Percentiles rank a stretch among this genome's conserved stretches.
Conservation (phyloP, 371 early-diverging fungal species). For the Mortierella sp. region DNA sequence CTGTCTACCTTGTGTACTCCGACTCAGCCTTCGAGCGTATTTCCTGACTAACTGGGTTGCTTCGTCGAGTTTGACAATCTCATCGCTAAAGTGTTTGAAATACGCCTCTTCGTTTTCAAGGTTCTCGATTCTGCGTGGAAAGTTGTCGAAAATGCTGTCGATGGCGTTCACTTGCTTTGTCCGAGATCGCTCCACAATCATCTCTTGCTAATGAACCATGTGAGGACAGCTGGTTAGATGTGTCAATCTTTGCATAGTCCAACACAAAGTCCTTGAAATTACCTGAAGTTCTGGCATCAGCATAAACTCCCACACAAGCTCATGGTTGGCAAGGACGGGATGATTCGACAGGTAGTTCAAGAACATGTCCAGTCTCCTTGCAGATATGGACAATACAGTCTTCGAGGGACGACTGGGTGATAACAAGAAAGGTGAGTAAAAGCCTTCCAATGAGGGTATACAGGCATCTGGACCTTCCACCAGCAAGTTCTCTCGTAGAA, state of each 20-base stretch:
- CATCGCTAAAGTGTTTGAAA: conserved; percentile 31
- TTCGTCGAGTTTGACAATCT: conserved; percentile 27
- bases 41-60: conserved; percentile 40
- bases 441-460: conserved; percentile 59
- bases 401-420: conserved; percentile 60
- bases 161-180: conserved; percentile 36
- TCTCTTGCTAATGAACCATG: conserved; percentile 33
- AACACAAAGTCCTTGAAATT: neutral
- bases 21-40: conserved; percentile 33
- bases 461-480: conserved; percentile 62
- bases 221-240: no score
- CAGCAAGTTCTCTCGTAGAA: conserved; percentile 56
- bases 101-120: conserved; percentile 47
- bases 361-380: conserved; percentile 56
- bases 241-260: no score
- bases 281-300: conserved; percentile 58
- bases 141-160: conserved; percentile 51
- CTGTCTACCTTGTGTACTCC: conserved; percentile 35
- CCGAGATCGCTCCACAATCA: conserved; percentile 31
- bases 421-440: conserved; percentile 54
- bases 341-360: conserved; percentile 61
- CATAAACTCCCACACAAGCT: conserved; percentile 62
- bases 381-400: conserved; percentile 43
- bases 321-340: conserved; percentile 58
- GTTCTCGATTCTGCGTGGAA: conserved; percentile 27